Base-by-base conservation (phyloP, 495 filamentous ascomycete species). In the Barbatosphaeria neglecta region DNA sequence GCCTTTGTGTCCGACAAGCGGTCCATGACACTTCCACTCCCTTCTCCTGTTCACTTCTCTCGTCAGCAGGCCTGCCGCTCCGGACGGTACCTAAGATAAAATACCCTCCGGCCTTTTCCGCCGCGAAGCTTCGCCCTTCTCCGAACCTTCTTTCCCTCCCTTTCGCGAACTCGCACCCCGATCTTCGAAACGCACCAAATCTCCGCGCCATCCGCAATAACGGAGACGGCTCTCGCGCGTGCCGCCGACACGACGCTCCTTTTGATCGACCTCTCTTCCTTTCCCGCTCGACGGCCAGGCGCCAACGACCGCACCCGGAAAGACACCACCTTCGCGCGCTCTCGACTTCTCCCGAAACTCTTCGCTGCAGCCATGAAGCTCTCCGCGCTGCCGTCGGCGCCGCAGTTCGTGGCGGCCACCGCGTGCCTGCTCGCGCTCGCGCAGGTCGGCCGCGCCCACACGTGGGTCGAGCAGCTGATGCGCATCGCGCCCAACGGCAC, bases 381-480 rank as follows among this genome's bases (percentile, higher is more conserved):
- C 39, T 25, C 39, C 11, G 13, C 39, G 4, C 20, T 4, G 16
- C 13, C 20, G 3, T 6, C 19, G 13, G 10, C 7, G 20, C 39
- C 15, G 13, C n/a, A 11, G 20, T 46, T 59, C 2, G 46, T 57
- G 42, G 55, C 56, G 33, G 41, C 54, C 27, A 35, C 53, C n/a
- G 38, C 54, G 23, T 33, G 51, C n/a, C 44, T 68, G 11, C 51
- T 67, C 42, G 56, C 72, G 18, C 57, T 73, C 25, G 47, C 64
- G 17, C 49, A 57, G 23, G 59, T 62, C 28, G 56, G 65, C 22
- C 48, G 51, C 37, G 82, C 74, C 20, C 87, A 94, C 63, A 78
- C 81, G 33, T 96, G 90, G 90, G 72, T 88, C 15, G 87, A 93
- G 58, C 61, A 81, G 47, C 62, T 87, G 20, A 68, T 59, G n/a